phyloP scores from a whole-genome alignment of 1,139 yeast genomes.

The Blastobotrys elegans region DNA sequence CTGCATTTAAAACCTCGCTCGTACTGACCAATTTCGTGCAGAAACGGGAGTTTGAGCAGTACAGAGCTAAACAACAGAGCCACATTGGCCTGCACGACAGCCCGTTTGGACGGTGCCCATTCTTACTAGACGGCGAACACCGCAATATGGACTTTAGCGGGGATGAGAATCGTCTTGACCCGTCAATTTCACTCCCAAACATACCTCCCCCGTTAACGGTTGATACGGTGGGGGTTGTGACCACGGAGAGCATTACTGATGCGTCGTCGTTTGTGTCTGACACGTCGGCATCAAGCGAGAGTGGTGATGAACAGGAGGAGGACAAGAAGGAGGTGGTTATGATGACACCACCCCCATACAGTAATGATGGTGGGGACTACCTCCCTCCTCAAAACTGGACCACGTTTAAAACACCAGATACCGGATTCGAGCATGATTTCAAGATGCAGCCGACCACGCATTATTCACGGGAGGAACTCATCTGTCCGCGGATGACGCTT shows the following conservation, averaged over 20 bases:
- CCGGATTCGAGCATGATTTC: constrained; percentile 15
- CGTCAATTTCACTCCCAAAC: constrained; percentile 62
- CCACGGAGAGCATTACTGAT: background rate
- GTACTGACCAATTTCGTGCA: constrained; percentile 56
- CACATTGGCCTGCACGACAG: constrained; percentile 72
- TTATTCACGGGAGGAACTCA: constrained; percentile 43
- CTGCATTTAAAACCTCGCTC: constrained; percentile 50
- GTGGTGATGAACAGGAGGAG: background rate
- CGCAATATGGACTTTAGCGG: constrained; percentile 42
- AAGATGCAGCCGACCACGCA: constrained; percentile 36
- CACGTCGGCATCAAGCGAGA: no score
- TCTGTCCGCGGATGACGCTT: constrained; percentile 39
- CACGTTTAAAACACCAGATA: constrained; percentile 2
- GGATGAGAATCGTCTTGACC: constrained; percentile 40
- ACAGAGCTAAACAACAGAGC: constrained; percentile 51
- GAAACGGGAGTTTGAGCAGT: constrained; percentile 45
- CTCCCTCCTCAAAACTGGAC: constrained; percentile 25
- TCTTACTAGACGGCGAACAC: constrained; percentile 51
- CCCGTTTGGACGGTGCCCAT: constrained; percentile 75
- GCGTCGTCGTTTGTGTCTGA: no score
- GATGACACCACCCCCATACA: no score
- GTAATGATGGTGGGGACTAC: no score
- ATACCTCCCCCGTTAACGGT: constrained; percentile 57
- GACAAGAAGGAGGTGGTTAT: background rate
- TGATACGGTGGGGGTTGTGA: constrained; percentile 12